Conservation (phyloP, 2,329 filamentous ascomycete species). For the Colletotrichum godetiae region DNA sequence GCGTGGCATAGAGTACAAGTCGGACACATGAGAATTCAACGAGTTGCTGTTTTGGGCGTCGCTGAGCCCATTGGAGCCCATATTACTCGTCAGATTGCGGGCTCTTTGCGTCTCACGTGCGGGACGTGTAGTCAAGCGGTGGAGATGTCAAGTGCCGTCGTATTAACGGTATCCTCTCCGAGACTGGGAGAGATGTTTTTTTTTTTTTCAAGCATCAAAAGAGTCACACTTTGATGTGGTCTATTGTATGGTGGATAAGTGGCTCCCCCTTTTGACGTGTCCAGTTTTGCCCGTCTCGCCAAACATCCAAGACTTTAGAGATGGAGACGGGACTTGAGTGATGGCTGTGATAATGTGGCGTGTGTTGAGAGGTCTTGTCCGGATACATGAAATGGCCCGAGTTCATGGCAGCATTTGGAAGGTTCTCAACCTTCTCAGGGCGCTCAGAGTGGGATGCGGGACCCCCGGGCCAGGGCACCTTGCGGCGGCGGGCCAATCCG, state of each 20-base stretch:
- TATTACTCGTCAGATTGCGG: conserved; percentile 34
- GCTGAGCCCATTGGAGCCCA: conserved; percentile 17
- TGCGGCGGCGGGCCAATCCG: conserved; percentile 42
- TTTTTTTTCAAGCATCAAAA: background rate
- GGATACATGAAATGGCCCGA: background rate
- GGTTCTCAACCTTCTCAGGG: conserved; percentile 28
- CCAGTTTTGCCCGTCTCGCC: background rate
- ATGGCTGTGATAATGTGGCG: background rate
- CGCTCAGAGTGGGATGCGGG: background rate
- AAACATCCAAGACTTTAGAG: background rate
- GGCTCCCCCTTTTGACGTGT: background rate
- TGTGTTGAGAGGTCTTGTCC: background rate
- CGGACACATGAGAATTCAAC: conserved; percentile 17
- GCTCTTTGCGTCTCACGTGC: conserved; percentile 17
- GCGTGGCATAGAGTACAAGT: background rate
- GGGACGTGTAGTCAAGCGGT: conserved; percentile 9
- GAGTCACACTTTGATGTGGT: background rate
- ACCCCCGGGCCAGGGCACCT: conserved; percentile 22
- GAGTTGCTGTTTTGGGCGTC: conserved; percentile 26
- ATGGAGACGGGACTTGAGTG: no score
- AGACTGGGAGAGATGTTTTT: background rate
- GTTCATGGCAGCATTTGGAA: conserved; percentile 22
- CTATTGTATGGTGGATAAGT: background rate
- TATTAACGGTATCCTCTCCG: background rate
- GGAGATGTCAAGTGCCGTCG: background rate